phyloP scores from a whole-genome alignment of 257 asterid genomes.

The Nicotiana knightiana region DNA sequence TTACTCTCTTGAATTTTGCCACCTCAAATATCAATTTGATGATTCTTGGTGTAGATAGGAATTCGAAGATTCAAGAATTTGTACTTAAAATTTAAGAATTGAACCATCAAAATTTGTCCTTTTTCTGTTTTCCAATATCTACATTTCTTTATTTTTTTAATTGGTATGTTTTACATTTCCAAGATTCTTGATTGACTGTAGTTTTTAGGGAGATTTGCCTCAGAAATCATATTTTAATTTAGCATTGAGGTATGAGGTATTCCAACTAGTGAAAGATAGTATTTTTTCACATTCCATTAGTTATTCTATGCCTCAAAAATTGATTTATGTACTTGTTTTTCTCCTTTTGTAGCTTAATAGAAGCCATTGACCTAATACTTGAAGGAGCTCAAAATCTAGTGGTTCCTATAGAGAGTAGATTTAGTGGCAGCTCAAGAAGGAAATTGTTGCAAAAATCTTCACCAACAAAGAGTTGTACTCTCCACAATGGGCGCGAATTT shows the following conservation, averaged over 20 bases:
- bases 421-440: constrained; percentile 27
- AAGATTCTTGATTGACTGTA: background rate
- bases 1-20: background rate
- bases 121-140: background rate
- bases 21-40: constrained; percentile 5
- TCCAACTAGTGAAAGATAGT: background rate
- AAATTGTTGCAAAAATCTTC: constrained; percentile 41
- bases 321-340: background rate
- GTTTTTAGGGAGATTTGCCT: background rate
- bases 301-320: background rate
- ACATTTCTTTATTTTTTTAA: background rate
- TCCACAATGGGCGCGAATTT: constrained; percentile 63
- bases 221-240: background rate
- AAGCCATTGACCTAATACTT: constrained; percentile 63
- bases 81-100: background rate
- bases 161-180: background rate
- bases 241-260: background rate
- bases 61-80: background rate
- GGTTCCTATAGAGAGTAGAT: constrained; percentile 28
- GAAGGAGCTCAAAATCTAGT: constrained; percentile 63
- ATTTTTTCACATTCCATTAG: background rate
- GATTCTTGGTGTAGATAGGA: background rate
- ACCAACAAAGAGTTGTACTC: constrained; percentile 24
- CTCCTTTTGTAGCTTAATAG: constrained; percentile 49
- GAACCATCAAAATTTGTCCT: background rate